Conservation (phyloP, 176 grass and related monocot genomes). For the Triticum urartu region DNA sequence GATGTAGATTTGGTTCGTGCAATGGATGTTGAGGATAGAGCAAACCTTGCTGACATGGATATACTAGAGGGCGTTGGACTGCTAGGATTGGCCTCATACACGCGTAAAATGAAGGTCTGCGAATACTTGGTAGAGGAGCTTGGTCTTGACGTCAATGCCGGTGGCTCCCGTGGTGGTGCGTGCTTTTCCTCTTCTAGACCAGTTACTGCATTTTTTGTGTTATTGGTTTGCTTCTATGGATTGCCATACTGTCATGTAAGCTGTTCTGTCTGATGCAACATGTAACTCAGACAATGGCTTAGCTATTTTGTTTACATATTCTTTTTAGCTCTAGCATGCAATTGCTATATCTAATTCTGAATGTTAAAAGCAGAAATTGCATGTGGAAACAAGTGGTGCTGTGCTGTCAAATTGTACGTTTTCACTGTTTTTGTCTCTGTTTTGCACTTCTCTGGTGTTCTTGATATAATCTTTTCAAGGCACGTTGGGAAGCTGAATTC, state of each 20-base stretch:
- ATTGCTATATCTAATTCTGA: background rate
- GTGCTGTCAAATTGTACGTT: background rate
- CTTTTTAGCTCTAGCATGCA: background rate
- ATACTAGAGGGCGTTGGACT: background rate
- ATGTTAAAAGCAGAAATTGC: background rate
- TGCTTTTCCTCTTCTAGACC: background rate
- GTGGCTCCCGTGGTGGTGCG: background rate
- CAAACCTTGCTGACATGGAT: background rate
- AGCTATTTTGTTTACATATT: background rate
- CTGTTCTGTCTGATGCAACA: background rate
- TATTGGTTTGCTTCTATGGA: background rate
- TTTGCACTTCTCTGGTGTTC: background rate
- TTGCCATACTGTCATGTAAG: background rate
- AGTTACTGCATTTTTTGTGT: background rate
- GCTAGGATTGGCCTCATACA: background rate
- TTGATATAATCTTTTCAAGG: background rate
- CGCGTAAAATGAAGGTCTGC: conserved; percentile 5
- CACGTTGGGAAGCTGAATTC: background rate
- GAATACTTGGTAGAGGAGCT: conserved; percentile 31
- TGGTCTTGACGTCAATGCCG: conserved; percentile 14
- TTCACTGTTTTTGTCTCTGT: background rate
- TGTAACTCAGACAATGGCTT: background rate
- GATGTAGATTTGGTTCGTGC: background rate
- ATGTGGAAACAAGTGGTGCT: background rate
- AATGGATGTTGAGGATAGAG: background rate